A percentile compares a stretch with the other conserved stretches of the same genome.
Conservation (phyloP, 2,329 filamentous ascomycete genomes). For the Rhinocladiella mackenziei region DNA sequence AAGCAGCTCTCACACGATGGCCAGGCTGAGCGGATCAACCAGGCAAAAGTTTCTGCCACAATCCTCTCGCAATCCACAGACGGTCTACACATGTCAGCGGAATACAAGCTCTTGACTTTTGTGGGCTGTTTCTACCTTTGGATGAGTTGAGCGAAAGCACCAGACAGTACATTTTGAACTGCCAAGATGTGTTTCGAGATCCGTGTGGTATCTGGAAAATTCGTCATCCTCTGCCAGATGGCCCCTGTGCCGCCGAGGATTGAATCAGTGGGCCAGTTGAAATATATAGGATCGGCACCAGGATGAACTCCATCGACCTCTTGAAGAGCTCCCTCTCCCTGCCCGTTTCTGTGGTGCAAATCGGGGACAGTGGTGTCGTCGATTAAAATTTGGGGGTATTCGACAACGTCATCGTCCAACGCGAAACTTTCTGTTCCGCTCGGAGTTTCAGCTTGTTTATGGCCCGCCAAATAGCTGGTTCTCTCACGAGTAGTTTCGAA, state of each 20-base stretch:
- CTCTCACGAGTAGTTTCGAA: too few species aligned
- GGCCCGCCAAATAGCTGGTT: too few species aligned
- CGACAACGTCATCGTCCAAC: too few species aligned
- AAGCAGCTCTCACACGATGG: constrained; percentile 8
- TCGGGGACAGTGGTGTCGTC: too few species aligned
- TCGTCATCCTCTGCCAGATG: constrained; percentile 6
- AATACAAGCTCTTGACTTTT: not conserved
- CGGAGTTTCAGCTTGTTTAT: too few species aligned
- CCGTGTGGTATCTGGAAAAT: constrained; percentile 4
- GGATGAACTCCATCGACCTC: not conserved
- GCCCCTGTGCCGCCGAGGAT: constrained; percentile 2
- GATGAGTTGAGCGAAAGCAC: not conserved
- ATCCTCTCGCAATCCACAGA: too few species aligned
- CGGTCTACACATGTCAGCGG: not conserved
- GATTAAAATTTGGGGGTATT: too few species aligned
- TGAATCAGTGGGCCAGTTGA: constrained; percentile 4
- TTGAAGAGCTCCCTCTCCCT: not conserved
- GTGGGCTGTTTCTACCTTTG: not conserved
- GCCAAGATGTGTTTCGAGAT: constrained; percentile 6
- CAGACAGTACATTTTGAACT: constrained; percentile 2
- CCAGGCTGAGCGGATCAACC: constrained; percentile 14
- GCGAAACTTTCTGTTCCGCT: too few species aligned
- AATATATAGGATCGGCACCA: not conserved
- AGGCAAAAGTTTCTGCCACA: constrained; percentile 10
- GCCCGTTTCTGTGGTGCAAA: too few species aligned